Evolutionary conservation across 164 flowering plant species (phyloP), one percentile per base, ranked within the genome.

Genomic region (Vitis labrusca): DNA sequence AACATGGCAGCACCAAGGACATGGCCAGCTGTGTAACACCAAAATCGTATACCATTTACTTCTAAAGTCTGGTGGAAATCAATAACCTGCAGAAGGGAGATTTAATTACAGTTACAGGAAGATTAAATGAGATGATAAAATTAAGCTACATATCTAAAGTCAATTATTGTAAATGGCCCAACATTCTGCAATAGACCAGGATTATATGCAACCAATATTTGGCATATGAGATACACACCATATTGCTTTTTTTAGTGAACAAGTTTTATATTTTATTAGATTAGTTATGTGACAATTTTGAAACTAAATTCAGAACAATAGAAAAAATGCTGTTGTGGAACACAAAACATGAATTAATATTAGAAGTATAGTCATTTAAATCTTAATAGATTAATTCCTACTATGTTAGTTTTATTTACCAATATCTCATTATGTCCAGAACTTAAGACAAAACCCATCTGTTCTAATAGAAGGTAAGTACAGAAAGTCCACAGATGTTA

Each of bases 1-100:
- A 95, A 95, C 99, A 95, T 95, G 63, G 99, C 99, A 74, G 98
- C 98, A 69, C 99, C 99, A 76, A 95, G 97, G 58, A 95, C 99
- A 71, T 95, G 99, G 10, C 99, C 98, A 65, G 98, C 99, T 52
- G 99, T 91, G 71, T 95, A 95, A 80, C 98, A 95, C 99, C 99
- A 95, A 64, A 95, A 95, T 44, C 96, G 92, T 47, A 95, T 90
- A 29, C 97, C 99, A 73, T 89, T 89, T 61, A 95, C 97, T 81
- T 95, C 99, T 61, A 93, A 61, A 10, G 99, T 95, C 78, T 93
- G 99, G 77, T 95, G 99, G 79, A 93, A 95, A 74, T 93, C 98
- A 75, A 95, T 89, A 64, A 93, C 99, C 99, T 93, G 84, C 72
- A 64, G 16, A 75, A 69, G 9, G 27, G 50, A 13, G 53, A 37